Base-by-base conservation (phyloP, 2,329 filamentous ascomycete genomes). In the Trichoderma sp. region DNA sequence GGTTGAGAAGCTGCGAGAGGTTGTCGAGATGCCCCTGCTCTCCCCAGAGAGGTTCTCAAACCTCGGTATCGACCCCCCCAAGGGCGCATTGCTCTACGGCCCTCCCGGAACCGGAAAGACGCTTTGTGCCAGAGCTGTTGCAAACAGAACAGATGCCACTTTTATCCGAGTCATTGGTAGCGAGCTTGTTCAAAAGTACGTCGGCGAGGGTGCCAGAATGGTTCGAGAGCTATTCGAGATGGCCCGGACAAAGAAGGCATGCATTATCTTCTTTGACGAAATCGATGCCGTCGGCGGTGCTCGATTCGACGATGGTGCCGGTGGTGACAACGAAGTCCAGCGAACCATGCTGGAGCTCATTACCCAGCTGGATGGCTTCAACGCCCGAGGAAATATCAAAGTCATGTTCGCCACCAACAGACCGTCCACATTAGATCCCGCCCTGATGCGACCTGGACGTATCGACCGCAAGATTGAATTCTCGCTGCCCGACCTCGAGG, bases 391-490 rank as follows among this genome's bases (percentile, higher is more conserved):
- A 81, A 98, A 98, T 83, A 98, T 98, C 88, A 98, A 98, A 85
- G 95, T 98, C 83, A 98, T 98, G 95, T 98, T 98, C 80, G 95
- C 95, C 72, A 98, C 95, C 81, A 98, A 98, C 88, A 89, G 95
- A 82, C 95, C 95, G 3, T 97, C 94, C 4, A 98, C 95, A 4
- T 88, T 98, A 70, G 95, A 98, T 80, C 95, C 95, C n/a, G 95
- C 95, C 3, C 88, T 98, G 75, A 98, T 98, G 94, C 89, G 95
- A 85, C 95, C 95, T 12, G 95, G 95, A 36, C 95, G 95, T 88
- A 98, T 98, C 79, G 95, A 98, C 83, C 90, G 96, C 79, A 99
- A 99, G 88, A 99, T 99, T 78, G 96, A 99, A 83, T 99, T 99
- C 86, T 95, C 94, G 1, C 88, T 99, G 28, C 96, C 96, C 28